phyloP scores from a whole-genome alignment of 371 early-diverging fungal genomes.

The Dichotomocladium elegans region DNA sequence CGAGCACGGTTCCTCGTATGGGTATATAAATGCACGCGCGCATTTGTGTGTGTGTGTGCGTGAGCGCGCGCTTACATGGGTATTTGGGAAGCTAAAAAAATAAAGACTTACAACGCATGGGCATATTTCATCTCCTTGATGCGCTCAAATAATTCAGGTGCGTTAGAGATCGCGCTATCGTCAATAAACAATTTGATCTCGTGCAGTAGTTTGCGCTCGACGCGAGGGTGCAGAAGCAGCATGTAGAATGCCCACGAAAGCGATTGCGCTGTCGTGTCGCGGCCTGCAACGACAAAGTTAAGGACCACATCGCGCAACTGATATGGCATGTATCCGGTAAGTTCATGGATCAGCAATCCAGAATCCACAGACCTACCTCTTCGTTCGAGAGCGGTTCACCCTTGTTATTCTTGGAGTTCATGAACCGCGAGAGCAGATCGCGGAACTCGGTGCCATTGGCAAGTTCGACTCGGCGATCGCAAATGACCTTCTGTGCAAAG shows the following conservation, averaged over 20 bases:
- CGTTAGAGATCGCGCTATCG: slow-evolving; percentile 29
- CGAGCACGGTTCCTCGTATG: too few relatives aligned
- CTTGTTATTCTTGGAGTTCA: slow-evolving; percentile 50
- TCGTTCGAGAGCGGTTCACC: slow-evolving; percentile 46
- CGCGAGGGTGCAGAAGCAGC: slow-evolving; percentile 42
- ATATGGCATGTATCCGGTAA: background rate
- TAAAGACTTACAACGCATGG: slow-evolving; percentile 54
- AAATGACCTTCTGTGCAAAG: slow-evolving; percentile 46
- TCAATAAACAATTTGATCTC: slow-evolving; percentile 47
- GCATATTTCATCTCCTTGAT: slow-evolving; percentile 52
- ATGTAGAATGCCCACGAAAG: slow-evolving; percentile 66
- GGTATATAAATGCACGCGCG: too few relatives aligned
- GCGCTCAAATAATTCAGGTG: slow-evolving; percentile 35
- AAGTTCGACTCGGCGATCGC: slow-evolving; percentile 26
- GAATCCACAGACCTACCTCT: slow-evolving; percentile 11
- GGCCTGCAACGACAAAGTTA: slow-evolving; percentile 66
- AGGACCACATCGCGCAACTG: slow-evolving; percentile 56
- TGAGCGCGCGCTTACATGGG: too few relatives aligned
- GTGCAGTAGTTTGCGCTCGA: slow-evolving; percentile 50
- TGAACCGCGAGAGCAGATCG: slow-evolving; percentile 61
- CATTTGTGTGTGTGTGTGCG: too few relatives aligned
- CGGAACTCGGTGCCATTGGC: slow-evolving; percentile 19
- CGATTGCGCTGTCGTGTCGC: slow-evolving; percentile 72
- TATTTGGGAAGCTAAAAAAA: too few relatives aligned
- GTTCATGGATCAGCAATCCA: background rate